These are phyloP conservation scores for Neonectria punicea DNA, from an alignment of 2,329 filamentous ascomycete genomes.

Conservation along the genomic window DNA sequence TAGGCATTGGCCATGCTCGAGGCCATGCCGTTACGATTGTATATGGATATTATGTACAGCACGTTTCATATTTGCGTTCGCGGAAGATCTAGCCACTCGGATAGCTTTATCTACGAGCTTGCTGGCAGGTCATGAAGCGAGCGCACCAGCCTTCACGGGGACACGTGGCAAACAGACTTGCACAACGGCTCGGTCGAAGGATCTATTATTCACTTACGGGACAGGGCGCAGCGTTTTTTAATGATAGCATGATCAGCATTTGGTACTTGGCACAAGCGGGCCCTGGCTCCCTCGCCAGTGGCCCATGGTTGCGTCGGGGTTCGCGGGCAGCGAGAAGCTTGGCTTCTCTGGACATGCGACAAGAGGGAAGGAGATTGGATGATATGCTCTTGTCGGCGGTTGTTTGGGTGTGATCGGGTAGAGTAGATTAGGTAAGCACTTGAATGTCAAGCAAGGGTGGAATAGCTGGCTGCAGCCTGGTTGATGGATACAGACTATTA, in stretches of 20 bases:
- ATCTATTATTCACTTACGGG: conserved; percentile 32
- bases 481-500: conserved; percentile 43
- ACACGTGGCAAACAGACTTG: conserved; percentile 26
- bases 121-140: conserved; percentile 10
- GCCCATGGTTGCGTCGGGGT: conserved; percentile 31
- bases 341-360: conserved; percentile 16
- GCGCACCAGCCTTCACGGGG: conserved; percentile 8
- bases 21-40: conserved; percentile 46
- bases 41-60: conserved; percentile 53
- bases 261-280: conserved; percentile 47
- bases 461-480: conserved; percentile 21
- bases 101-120: conserved; percentile 21
- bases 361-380: conserved; percentile 29
- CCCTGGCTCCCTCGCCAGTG: conserved; percentile 31
- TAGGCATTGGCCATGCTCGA: conserved; percentile 30
- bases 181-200: conserved; percentile 25
- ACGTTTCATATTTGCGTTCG: conserved; percentile 39
- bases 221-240: conserved; percentile 47
- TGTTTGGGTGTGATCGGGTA: conserved; percentile 24
- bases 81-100: conserved; percentile 11
- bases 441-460: conserved; percentile 23
- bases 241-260: conserved; percentile 53
- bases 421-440: conserved; percentile 37
- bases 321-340: conserved; percentile 17
- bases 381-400: conserved; percentile 24